phyloP scores from a whole-genome alignment of 2,329 filamentous ascomycete species.

The Cordyceps militaris region DNA sequence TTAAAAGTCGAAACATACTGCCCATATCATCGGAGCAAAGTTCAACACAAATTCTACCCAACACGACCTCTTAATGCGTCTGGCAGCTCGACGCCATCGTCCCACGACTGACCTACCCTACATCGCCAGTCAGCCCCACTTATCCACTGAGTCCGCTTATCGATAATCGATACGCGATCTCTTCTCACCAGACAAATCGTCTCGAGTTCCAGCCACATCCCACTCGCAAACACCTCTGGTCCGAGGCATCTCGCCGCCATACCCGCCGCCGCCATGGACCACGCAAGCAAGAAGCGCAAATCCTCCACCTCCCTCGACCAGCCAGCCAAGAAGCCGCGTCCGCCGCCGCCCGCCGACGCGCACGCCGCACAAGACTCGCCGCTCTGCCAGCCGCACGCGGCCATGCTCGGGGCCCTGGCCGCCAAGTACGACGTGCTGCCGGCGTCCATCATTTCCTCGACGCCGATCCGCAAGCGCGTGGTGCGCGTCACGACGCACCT shows the following conservation, averaged over 20 bases:
- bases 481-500: slow-evolving; percentile 39
- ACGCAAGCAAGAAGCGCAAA: neutral
- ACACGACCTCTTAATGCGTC: neutral
- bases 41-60: neutral
- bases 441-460: slow-evolving; percentile 52
- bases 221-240: neutral
- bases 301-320: neutral
- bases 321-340: neutral
- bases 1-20: too few relatives aligned
- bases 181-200: neutral
- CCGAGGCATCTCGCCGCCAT: neutral
- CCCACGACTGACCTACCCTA: neutral
- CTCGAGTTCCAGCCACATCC: neutral
- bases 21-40: too few relatives aligned
- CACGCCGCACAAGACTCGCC: neutral
- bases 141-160: neutral
- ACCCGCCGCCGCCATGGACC: neutral
- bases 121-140: neutral
- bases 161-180: neutral
- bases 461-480: slow-evolving; percentile 51
- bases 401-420: slow-evolving; percentile 32
- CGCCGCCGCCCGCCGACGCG: neutral
- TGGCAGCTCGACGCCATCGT: too few relatives aligned
- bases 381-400: slow-evolving; percentile 9
- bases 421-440: slow-evolving; percentile 43